Evolutionary conservation across 805 yeast species (phyloP), one percentile per base, ranked within the genome.

Genomic region (Saccharomycopsis schoenii): DNA sequence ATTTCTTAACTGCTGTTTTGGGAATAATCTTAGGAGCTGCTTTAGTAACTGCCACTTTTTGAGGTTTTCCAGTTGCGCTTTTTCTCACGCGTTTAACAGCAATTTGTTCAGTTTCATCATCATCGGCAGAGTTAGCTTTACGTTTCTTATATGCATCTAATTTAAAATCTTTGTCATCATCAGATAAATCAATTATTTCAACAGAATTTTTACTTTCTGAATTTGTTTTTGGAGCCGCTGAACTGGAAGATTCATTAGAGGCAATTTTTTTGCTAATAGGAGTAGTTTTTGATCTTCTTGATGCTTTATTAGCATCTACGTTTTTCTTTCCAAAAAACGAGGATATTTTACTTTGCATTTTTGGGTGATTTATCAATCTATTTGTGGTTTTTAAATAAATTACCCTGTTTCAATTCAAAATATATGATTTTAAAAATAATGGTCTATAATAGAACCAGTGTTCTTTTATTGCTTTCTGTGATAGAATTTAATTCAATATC

Each of bases 241-340:
- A 55, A 12, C 57, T 55, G 57, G 55, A 61, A 54, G 56, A 58
- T 4, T 17, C 40, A 11, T 64, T 68, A n/a, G 68, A 70, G 14
- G 67, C 71, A 11, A 68, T 71, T 17, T 68, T 73, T 24, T 69
- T 73, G 29, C 69, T 68, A 42, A 69, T 64, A 10, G 63, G 57
- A 9, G 63, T 63, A 4, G 64, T 61, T 54, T 67, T 63, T 55
- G 60, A 34, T 50, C 55, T 61, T 34, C 40, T 42, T 34, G 4
- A n/a, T 25, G 39, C 19, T 25, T 58, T 55, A 15, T 41, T 39
- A 39, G 54, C 55, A 11, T 58, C 29, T 36, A 17, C 43, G 3
- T 41, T 39, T 14, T 41, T 25, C 43, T 56, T 59, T 6, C 64
- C 64, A 59, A 61, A 61, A 34, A 61, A 61, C 12, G 17, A 8